Base-by-base conservation (phyloP, 2,329 filamentous ascomycete species). In the Cladosporium sp. region DNA sequence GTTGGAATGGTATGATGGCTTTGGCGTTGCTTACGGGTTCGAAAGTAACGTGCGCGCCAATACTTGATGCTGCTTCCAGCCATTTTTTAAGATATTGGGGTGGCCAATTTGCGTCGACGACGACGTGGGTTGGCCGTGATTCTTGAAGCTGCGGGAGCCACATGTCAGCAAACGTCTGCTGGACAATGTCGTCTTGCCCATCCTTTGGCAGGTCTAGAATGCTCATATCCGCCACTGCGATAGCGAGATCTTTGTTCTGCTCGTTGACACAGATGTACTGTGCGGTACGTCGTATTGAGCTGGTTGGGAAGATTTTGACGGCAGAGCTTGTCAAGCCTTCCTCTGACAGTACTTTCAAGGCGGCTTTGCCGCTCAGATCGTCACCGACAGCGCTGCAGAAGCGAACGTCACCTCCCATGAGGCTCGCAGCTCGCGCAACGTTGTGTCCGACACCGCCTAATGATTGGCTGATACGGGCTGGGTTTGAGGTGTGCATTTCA, bases 141-240 rank as follows among this genome's bases (percentile, higher is more conserved):
- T 76, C 73, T 12, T 75, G 71, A 7, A 91, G 74, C 25, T 83
- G 76, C 1, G 83, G 79, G 50, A 80, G 79, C 86, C 87, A 91
- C 62, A 81, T 75, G 8, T 77, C 70, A 0, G 79, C 72, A 60
- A 82, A 80, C 1, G 65, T 59, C 9, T 58, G 15, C 5, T 36
- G 19, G n/a, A 85, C 81, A 7, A 56, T 45, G 37, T 54, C 48
- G 39, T 56, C 45, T 35, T 62, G 50, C 28, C 53, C 54, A 53
- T 49, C 51, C 15, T 73, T 72, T 63, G 50, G 39, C 1, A 73
- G 72, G 64, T 84, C 79, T 37, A 96, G 83, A 65, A 96, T 93
- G 56, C 80, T 83, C 91, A 97, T 97, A 70, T 97, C 94, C 4
- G 93, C 92, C 90, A 97, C 96, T 45, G 91, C 93, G 61, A 97